These are phyloP conservation scores for Vitellaria paradoxa DNA, from an alignment of 179 eudicot species.

Conservation along the genomic window DNA sequence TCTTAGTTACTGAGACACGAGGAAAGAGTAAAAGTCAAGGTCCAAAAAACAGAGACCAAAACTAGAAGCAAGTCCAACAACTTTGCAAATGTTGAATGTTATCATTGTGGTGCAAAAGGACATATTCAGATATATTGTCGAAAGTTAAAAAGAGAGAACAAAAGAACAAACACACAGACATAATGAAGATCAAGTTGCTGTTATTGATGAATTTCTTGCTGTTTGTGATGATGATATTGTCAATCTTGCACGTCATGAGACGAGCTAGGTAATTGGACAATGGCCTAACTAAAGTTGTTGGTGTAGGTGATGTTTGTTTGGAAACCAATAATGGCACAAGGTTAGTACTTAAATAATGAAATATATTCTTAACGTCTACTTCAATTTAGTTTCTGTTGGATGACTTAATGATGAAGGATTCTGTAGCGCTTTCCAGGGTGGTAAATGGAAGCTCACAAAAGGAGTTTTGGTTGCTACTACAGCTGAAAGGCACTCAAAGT, in stretches of 20 bases:
- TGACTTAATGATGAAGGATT: too few relatives aligned
- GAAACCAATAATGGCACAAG: background rate
- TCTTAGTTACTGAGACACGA: background rate
- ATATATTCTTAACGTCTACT: too few relatives aligned
- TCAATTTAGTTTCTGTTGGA: too few relatives aligned
- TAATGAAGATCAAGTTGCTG: too few relatives aligned
- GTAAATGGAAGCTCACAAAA: too few relatives aligned
- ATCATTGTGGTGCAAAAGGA: background rate
- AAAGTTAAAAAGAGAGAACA: too few relatives aligned
- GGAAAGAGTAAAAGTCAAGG: background rate
- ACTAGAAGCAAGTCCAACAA: background rate
- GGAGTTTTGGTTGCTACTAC: too few relatives aligned
- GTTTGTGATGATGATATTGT: background rate
- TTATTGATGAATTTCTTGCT: background rate
- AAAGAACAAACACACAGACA: too few relatives aligned
- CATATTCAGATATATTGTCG: background rate
- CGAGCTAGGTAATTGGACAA: background rate
- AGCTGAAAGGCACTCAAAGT: too few relatives aligned
- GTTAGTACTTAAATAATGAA: background rate
- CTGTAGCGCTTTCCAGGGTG: too few relatives aligned
- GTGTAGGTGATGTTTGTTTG: background rate
- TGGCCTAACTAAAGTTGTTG: background rate
- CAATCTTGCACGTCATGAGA: background rate
- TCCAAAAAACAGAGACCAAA: background rate
- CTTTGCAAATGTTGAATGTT: background rate